These are phyloP conservation scores for Brassica rapa DNA, from an alignment of 345 rosid genomes.

Conservation along the genomic window DNA sequence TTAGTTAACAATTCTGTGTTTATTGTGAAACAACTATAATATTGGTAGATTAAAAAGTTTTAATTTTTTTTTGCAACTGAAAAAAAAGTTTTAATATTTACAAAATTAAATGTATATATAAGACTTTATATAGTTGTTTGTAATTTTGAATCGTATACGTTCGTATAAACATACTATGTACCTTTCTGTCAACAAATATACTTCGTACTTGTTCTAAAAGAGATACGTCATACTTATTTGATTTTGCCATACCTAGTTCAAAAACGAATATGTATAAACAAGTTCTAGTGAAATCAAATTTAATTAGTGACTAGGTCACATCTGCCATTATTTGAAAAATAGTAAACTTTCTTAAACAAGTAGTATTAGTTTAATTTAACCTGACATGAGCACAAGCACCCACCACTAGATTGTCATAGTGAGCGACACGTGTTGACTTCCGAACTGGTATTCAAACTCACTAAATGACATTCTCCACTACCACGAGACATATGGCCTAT, in stretches of 20 bases:
- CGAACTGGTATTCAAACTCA: slow-evolving; percentile 38
- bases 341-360: not conserved
- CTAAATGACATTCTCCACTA: slow-evolving; percentile 33
- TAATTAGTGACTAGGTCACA: slow-evolving; percentile 28
- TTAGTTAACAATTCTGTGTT: not conserved
- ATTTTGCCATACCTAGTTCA: not conserved
- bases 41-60: not conserved
- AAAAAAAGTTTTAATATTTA: not conserved
- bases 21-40: not conserved
- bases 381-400: slow-evolving; percentile 36
- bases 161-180: not conserved
- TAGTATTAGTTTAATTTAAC: slow-evolving; percentile 17
- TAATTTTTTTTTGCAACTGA: too few species aligned
- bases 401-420: slow-evolving; percentile 35
- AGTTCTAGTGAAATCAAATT: slow-evolving; percentile 12
- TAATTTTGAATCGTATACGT: not conserved
- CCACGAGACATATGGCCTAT: slow-evolving; percentile 6
- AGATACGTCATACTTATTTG: not conserved
- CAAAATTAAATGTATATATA: not conserved
- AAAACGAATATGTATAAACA: not conserved
- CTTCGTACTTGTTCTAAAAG: not conserved
- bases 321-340: slow-evolving; percentile 17
- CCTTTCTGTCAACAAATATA: not conserved
- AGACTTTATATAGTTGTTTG: not conserved
- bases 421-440: slow-evolving; percentile 39